Conservation (phyloP, 805 yeast species). For the Sungouiella thailandica region DNA sequence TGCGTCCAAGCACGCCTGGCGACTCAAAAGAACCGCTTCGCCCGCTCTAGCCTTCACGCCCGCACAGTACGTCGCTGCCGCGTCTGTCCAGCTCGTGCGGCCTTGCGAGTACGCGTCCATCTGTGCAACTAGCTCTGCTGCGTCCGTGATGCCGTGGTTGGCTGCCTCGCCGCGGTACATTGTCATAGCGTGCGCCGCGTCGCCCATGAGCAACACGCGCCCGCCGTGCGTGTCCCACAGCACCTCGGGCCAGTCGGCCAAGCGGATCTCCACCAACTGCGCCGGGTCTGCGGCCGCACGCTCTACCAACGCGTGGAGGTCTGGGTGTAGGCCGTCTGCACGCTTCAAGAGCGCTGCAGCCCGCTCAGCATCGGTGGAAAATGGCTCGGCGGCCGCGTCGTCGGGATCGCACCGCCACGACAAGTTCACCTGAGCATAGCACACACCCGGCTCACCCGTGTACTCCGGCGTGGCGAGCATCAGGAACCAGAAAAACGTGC, state of each 20-base stretch:
- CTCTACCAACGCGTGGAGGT: conserved; percentile 11
- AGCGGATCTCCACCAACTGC: conserved; percentile 10
- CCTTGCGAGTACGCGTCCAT: conserved; percentile 8
- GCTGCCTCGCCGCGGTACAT: conserved; percentile 19
- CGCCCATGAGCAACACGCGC: conserved; percentile 12
- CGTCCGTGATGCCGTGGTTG: conserved; percentile 17
- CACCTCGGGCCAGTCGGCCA: conserved; percentile 15
- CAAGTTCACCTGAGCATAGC: conserved; percentile 16
- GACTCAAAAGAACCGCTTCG: conserved; percentile 2
- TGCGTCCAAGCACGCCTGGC: conserved; percentile 4
- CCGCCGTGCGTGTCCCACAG: conserved; percentile 12
- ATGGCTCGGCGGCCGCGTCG: conserved; percentile 10
- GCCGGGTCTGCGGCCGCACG: conserved; percentile 10
- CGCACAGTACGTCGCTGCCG: conserved; percentile 8
- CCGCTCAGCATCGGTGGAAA: conserved; percentile 10
- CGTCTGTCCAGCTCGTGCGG: conserved; percentile 9
- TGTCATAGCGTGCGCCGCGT: conserved; percentile 20
- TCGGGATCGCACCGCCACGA: conserved; percentile 12
- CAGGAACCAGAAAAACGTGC: conserved; percentile 26
- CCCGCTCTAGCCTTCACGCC: conserved; percentile 10
- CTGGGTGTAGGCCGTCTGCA: conserved; percentile 11
- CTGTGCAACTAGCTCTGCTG: conserved; percentile 8
- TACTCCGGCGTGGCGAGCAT: conserved; percentile 18
- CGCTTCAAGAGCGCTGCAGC: conserved; percentile 13
- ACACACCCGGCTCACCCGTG: conserved; percentile 9